Conservation (phyloP, 2,329 filamentous ascomycete species). For the Penicillium expansum region DNA sequence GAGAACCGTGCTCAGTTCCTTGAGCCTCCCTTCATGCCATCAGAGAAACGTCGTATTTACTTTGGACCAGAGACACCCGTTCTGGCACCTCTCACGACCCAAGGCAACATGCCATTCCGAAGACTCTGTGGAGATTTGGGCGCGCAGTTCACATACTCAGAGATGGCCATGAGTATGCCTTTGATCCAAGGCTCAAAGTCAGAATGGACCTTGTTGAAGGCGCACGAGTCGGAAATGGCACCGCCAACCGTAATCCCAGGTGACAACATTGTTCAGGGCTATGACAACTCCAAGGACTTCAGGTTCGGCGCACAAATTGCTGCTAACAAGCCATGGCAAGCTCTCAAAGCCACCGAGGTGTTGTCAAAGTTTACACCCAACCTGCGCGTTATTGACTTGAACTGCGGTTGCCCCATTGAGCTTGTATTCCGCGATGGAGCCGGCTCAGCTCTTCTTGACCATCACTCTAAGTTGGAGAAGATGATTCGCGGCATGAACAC, state of each 20-base stretch:
- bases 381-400: conserved; percentile 87
- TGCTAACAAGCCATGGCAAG: conserved; percentile 86
- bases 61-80: conserved; percentile 91
- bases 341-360: conserved; percentile 81
- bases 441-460: conserved; percentile 88
- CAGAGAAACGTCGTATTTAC: conserved; percentile 90
- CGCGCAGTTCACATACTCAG: conserved; percentile 91
- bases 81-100: conserved; percentile 91
- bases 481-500: conserved; percentile 95
- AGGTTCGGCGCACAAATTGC: conserved; percentile 92
- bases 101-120: conserved; percentile 93
- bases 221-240: conserved; percentile 75
- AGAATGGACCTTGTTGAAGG: conserved; percentile 94
- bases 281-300: conserved; percentile 78
- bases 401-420: conserved; percentile 97
- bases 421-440: conserved; percentile 84
- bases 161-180: conserved; percentile 94
- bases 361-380: conserved; percentile 74
- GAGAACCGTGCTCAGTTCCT: conserved; percentile 76
- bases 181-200: conserved; percentile 84
- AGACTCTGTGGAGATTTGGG: conserved; percentile 85
- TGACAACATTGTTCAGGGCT: conserved; percentile 64
- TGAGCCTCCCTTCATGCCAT: conserved; percentile 84
- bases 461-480: conserved; percentile 82
- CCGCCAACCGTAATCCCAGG: conserved; percentile 64